A percentile compares a stretch with the other conserved stretches of the same genome.
phyloP scores from a whole-genome alignment of 176 grass and related monocot genomes.

The Carex myosuroides region DNA sequence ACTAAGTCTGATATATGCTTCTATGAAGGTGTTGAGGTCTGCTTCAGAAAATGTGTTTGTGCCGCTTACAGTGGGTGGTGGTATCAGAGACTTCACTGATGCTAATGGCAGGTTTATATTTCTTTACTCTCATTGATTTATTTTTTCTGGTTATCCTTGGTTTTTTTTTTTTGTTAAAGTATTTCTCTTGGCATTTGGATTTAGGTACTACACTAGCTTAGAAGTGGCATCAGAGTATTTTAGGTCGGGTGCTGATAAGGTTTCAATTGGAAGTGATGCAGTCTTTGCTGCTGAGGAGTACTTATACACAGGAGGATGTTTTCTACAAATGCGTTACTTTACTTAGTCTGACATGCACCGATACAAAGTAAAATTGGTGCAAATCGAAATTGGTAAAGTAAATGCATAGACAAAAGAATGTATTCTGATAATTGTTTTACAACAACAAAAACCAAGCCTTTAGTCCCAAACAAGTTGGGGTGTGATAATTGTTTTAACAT shows the following conservation, averaged over 20 bases:
- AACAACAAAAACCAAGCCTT: too few relatives aligned
- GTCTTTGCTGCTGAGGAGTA: slow-evolving; percentile 95
- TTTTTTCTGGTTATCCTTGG: slow-evolving; percentile 21
- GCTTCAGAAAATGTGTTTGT: slow-evolving; percentile 97
- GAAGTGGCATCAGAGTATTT: slow-evolving; percentile 99
- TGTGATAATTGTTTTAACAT: neutral
- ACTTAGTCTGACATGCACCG: neutral
- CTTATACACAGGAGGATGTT: slow-evolving; percentile 70
- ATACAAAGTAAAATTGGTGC: neutral
- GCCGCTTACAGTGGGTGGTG: slow-evolving; percentile 96
- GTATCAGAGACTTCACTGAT: slow-evolving; percentile 98
- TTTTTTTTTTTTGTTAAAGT: slow-evolving; percentile 25
- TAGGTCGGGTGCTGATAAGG: slow-evolving; percentile 95
- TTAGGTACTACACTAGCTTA: slow-evolving; percentile 92
- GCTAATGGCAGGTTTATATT: slow-evolving; percentile 69
- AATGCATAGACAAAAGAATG: neutral
- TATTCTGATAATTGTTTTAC: neutral
- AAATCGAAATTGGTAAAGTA: neutral
- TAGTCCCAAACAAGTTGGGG: too few relatives aligned
- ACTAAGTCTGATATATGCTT: neutral
- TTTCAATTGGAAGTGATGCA: slow-evolving; percentile 96
- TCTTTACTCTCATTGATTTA: slow-evolving; percentile 13
- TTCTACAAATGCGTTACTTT: neutral
- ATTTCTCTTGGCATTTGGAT: slow-evolving; percentile 14
- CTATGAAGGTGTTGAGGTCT: slow-evolving; percentile 62